These are phyloP conservation scores for Triticum urartu DNA, from an alignment of 176 grass and related monocot genomes.

Conservation along the genomic window DNA sequence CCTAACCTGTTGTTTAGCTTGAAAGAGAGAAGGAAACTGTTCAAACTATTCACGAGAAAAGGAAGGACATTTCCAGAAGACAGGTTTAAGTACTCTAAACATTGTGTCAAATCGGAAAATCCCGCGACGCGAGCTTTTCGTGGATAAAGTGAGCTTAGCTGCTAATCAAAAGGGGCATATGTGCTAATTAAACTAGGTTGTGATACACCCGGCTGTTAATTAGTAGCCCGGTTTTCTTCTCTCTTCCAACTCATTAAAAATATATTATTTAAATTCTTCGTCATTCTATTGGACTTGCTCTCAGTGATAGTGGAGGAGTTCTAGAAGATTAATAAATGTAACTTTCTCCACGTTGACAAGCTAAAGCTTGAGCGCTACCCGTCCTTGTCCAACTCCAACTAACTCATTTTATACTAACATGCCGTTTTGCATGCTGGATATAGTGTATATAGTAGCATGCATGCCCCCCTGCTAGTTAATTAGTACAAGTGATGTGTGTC, in stretches of 20 bases:
- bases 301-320: background rate
- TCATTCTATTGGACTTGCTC: no score
- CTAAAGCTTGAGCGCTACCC: background rate
- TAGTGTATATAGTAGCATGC: no score
- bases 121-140: slow-evolving; percentile 2
- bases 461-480: no score
- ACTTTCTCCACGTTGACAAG: slow-evolving; percentile 43
- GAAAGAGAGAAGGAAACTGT: background rate
- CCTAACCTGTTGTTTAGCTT: background rate
- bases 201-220: no score
- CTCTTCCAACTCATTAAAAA: no score
- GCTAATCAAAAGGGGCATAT: background rate
- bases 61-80: background rate
- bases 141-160: slow-evolving; percentile 13
- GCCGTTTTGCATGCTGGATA: slow-evolving; percentile 49
- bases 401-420: slow-evolving; percentile 45
- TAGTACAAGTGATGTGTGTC: background rate
- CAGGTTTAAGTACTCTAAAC: background rate
- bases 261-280: no score
- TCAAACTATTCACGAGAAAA: background rate
- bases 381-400: slow-evolving; percentile 51
- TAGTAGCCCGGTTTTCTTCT: no score
- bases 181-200: background rate
- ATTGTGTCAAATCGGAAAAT: slow-evolving; percentile 20
- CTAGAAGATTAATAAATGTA: slow-evolving; percentile 4